Percentiles rank a stretch among this genome's conserved stretches.
Conservation (phyloP, 305 asterid genomes). For the Plantago lanceolata region DNA sequence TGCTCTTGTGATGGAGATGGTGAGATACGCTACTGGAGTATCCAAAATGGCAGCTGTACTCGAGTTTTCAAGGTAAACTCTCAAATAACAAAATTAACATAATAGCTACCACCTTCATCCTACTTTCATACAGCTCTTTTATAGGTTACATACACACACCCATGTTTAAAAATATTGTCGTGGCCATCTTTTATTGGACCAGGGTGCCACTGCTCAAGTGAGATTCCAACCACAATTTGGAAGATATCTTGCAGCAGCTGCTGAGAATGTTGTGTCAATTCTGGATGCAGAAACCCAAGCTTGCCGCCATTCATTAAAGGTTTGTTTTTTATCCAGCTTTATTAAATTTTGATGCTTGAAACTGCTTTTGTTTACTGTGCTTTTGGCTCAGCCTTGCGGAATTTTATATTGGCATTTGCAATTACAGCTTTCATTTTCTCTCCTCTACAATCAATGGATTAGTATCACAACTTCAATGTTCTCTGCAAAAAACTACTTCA, state of each 20-base stretch:
- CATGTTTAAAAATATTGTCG: background rate
- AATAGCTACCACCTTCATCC: background rate
- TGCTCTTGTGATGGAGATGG: slow-evolving; percentile 95
- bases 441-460: background rate
- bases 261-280: slow-evolving; percentile 80
- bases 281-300: slow-evolving; percentile 75
- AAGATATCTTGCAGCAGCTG: slow-evolving; percentile 88
- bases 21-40: slow-evolving; percentile 92
- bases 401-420: background rate
- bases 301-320: slow-evolving; percentile 83
- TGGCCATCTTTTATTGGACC: slow-evolving; percentile 24
- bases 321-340: slow-evolving; percentile 15
- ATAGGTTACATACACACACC: background rate
- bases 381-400: background rate
- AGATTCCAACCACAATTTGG: slow-evolving; percentile 96
- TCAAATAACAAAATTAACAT: background rate
- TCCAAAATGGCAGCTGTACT: slow-evolving; percentile 66
- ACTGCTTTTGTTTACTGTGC: background rate
- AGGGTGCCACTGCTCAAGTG: slow-evolving; percentile 87
- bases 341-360: background rate
- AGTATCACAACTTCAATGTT: background rate
- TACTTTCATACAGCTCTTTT: background rate
- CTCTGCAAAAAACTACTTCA: background rate
- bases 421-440: background rate
- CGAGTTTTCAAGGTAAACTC: slow-evolving; percentile 67